A percentile compares a stretch with the other conserved stretches of the same genome.
These are phyloP conservation scores for Oryza meridionalis DNA, from an alignment of 176 grass and related monocot species.

Conservation along the genomic window DNA sequence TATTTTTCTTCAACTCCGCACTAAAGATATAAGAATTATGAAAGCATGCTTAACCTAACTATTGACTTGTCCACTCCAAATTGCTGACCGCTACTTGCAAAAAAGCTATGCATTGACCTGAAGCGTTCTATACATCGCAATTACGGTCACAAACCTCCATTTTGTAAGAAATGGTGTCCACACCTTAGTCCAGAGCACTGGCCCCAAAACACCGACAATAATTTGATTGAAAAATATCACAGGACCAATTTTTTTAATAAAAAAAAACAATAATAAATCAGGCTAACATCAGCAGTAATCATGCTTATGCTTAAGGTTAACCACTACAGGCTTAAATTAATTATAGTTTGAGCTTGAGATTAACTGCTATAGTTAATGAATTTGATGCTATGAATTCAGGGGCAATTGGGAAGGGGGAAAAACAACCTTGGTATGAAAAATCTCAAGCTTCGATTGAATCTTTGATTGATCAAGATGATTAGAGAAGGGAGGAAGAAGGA, in stretches of 20 bases:
- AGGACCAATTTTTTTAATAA: background rate
- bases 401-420: background rate
- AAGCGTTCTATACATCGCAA: slow-evolving; percentile 22
- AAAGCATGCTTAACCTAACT: slow-evolving; percentile 26
- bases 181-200: background rate
- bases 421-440: background rate
- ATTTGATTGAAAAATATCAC: background rate
- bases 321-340: background rate
- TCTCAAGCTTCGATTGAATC: background rate
- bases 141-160: slow-evolving; percentile 22
- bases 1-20: background rate
- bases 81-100: slow-evolving; percentile 24
- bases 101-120: slow-evolving; percentile 48
- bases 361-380: background rate
- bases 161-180: slow-evolving; percentile 30
- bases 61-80: slow-evolving; percentile 45
- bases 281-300: background rate
- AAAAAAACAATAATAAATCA: background rate
- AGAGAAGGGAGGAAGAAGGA: background rate
- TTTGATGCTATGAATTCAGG: background rate
- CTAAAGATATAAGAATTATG: slow-evolving; percentile 9
- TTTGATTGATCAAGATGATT: background rate
- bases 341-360: background rate
- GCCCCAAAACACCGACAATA: slow-evolving; percentile 24
- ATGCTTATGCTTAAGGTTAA: background rate